These are phyloP conservation scores for Mycena kentingensis DNA, from an alignment of 768 basidiomycete genomes.

Conservation along the genomic window DNA sequence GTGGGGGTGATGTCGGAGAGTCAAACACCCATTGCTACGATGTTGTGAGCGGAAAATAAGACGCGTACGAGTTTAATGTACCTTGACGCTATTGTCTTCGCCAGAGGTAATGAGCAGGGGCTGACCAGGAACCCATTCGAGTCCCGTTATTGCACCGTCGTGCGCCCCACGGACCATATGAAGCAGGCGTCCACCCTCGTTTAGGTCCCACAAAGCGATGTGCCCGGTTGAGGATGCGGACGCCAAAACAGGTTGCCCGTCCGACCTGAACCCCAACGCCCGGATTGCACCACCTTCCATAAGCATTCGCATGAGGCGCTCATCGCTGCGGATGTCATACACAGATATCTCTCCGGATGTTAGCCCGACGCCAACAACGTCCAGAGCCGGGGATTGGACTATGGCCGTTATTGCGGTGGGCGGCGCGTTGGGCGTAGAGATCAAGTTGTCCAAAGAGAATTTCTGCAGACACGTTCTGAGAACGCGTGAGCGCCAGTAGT, in stretches of 20 bases:
- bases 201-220: constrained; percentile 92
- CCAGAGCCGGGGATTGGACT: constrained; percentile 92
- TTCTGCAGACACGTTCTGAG: constrained; percentile 80
- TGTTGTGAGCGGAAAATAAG: not conserved
- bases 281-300: constrained; percentile 86
- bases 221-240: constrained; percentile 86
- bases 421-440: constrained; percentile 37
- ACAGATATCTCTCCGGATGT: constrained; percentile 85
- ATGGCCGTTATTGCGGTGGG: constrained; percentile 68
- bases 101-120: constrained; percentile 88
- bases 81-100: constrained; percentile 95
- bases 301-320: constrained; percentile 83
- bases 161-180: constrained; percentile 90
- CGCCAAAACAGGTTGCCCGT: constrained; percentile 86
- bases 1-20: constrained; percentile 81
- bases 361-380: constrained; percentile 93
- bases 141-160: constrained; percentile 75
- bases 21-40: constrained; percentile 97
- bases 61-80: constrained; percentile 32
- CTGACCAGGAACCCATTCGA: constrained; percentile 94
- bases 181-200: constrained; percentile 75
- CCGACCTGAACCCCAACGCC: constrained; percentile 80
- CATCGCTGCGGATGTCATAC: constrained; percentile 89
- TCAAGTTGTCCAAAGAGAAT: constrained; percentile 60
- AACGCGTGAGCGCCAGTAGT: not conserved